Base-by-base conservation (phyloP, 352 stramenopile species). In the Phytophthora multivora region DNA sequence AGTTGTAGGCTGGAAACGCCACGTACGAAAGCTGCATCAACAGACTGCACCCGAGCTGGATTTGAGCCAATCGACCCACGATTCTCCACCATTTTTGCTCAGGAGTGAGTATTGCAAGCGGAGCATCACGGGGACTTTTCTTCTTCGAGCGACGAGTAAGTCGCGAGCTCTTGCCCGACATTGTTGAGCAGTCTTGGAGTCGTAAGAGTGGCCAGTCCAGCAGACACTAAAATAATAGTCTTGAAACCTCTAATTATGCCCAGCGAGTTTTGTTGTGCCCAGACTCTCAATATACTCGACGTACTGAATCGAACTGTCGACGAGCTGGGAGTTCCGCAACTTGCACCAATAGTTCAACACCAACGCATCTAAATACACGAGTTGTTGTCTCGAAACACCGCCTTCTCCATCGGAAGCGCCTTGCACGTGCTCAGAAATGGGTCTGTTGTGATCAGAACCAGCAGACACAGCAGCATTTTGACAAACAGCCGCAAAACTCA, bases 21-120 rank as follows among this genome's bases (percentile, higher is more conserved):
- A 93, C 83, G 59, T 93, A 93, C 35, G 85, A 89, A 10, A 92
- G 66, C 63, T 94, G 83, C 81, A 92, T 89, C 40, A 94, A 56
- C 16, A 90, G 49, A 21, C 77, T 78, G 30, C 72, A 87, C 13
- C 59, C 62, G 30, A 91, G 79, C 57, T 90, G 83, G 16, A 80
- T 52, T 40, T 75, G 16, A 19, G 86, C 68, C 4, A 81, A 47
- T 0, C 75, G 75, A 16, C 71, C 49, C 2, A 88, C 56, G 13
- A 49, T 26, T 10, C 63, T 71, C 77, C 77, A 89, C 75, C 73
- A 89, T 6, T 79, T 75, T 15, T 69, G 52, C 40, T 69, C 48
- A 13, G 54, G 51, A 5, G 55, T 62, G 11, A 60, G 46, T 12
- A 36, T 16, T 43, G 36, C 18, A 16, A 69, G 30, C 4, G n/a